Conservation (phyloP, 176 grass and related monocot species). For the Elaeis guineensis region DNA sequence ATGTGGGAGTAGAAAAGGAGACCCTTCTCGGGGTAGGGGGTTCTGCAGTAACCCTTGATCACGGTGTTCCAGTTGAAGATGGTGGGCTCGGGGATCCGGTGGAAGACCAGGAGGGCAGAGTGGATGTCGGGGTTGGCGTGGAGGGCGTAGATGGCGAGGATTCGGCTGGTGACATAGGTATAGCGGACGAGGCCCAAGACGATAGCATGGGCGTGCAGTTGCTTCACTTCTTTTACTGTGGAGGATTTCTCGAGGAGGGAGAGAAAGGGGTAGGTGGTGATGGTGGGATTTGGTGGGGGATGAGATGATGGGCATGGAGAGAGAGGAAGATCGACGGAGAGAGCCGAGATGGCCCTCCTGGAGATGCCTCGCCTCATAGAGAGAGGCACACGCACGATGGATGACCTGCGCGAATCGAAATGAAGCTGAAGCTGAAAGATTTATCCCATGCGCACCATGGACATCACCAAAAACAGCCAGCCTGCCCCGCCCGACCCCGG, state of each 20-base stretch:
- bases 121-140: background rate
- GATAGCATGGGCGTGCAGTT: constrained; percentile 2
- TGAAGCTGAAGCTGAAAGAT: too few relatives aligned
- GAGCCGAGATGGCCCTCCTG: too few relatives aligned
- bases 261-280: background rate
- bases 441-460: too few relatives aligned
- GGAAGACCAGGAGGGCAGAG: background rate
- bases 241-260: constrained; percentile 1
- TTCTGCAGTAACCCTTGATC: background rate
- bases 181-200: constrained; percentile 11
- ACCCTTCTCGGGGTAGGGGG: background rate
- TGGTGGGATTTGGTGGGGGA: background rate
- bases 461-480: too few relatives aligned
- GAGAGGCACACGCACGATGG: too few relatives aligned
- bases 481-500: too few relatives aligned
- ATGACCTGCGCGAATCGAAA: too few relatives aligned
- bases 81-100: constrained; percentile 6
- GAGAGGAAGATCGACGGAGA: too few relatives aligned
- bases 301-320: background rate
- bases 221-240: background rate
- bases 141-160: constrained; percentile 11
- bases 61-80: constrained; percentile 19
- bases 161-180: constrained; percentile 13
- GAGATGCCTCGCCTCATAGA: too few relatives aligned
- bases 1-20: background rate